A percentile compares a stretch with the other conserved stretches of the same genome.
Evolutionary conservation across 805 yeast species (phyloP).

Genomic region (Barnettozyma sp.): DNA sequence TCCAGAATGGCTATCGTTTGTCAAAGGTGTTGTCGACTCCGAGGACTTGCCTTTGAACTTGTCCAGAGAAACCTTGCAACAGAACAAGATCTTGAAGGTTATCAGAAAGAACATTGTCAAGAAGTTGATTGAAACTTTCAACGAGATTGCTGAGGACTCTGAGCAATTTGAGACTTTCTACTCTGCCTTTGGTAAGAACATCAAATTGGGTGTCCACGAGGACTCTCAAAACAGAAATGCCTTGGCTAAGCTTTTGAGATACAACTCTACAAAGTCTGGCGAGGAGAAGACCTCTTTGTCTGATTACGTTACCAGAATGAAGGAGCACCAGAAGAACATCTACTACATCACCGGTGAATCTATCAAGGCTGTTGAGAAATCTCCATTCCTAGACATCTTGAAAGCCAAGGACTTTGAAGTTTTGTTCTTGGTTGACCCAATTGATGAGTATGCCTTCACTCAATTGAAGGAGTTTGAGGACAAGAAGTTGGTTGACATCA

Average conservation of each 20-base stretch:
- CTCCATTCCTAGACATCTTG: conserved; percentile 98
- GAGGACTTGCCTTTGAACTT: conserved; percentile 99
- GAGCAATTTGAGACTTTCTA: conserved; percentile 99
- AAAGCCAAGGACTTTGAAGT: conserved; percentile 99
- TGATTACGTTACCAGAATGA: conserved; percentile 99
- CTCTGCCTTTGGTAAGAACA: conserved; percentile 95
- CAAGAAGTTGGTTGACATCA: conserved; percentile 97
- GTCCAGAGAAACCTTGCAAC: conserved; percentile 99
- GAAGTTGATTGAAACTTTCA: conserved; percentile 97
- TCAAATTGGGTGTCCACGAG: conserved; percentile 98
- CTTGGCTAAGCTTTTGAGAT: conserved; percentile 93
- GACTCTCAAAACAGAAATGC: conserved; percentile 96
- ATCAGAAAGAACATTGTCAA: conserved; percentile 98
- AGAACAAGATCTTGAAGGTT: conserved; percentile 98
- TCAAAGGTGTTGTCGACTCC: conserved; percentile 99
- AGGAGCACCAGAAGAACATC: conserved; percentile 98
- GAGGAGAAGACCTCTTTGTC: conserved; percentile 93
- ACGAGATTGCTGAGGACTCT: conserved; percentile 97
- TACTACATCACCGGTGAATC: conserved; percentile 99
- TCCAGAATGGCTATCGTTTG: conserved; percentile 97
- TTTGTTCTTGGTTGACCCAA: conserved; percentile 96
- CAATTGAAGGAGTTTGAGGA: conserved; percentile 99
- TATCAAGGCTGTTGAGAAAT: conserved; percentile 93
- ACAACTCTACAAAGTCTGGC: conserved; percentile 89
- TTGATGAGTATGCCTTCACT: conserved; percentile 98